A percentile compares a stretch with the other conserved stretches of the same genome.
Evolutionary conservation across 768 basidiomycete species (phyloP).

Genomic region (Lentinula aciculospora): DNA sequence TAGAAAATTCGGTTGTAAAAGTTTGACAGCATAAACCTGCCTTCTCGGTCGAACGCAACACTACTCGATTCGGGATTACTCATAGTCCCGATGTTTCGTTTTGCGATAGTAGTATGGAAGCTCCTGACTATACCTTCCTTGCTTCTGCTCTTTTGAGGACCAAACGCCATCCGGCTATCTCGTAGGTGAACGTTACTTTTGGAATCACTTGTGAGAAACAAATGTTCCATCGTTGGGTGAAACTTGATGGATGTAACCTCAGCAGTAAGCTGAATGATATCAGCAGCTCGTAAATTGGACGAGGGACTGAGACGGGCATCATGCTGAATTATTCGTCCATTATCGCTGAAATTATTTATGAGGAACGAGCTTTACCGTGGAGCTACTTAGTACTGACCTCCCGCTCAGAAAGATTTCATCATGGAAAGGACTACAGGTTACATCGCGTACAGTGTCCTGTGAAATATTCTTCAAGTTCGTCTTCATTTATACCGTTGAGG

Average conservation of each 20-base stretch:
- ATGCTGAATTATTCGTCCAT: conserved; percentile 60
- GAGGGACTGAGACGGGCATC: conserved; percentile 43
- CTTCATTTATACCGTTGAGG: conserved; percentile 12
- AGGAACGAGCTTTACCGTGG: neutral
- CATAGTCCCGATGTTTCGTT: conserved; percentile 31
- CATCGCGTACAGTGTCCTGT: conserved; percentile 60
- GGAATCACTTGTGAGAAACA: conserved; percentile 63
- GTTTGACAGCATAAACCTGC: conserved; percentile 27
- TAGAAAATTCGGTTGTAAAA: neutral
- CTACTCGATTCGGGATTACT: conserved; percentile 66
- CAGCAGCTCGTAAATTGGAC: conserved; percentile 32
- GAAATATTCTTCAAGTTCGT: neutral
- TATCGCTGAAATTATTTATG: conserved; percentile 41
- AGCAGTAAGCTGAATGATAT: conserved; percentile 42
- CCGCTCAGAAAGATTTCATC: conserved; percentile 68
- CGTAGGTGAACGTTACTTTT: conserved; percentile 59
- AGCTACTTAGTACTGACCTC: conserved; percentile 34
- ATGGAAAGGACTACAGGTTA: conserved; percentile 60
- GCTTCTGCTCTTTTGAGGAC: conserved; percentile 36
- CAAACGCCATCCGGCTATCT: conserved; percentile 72
- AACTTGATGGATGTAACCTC: conserved; percentile 64
- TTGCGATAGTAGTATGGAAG: conserved; percentile 23
- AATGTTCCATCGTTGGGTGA: conserved; percentile 62
- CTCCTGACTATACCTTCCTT: conserved; percentile 48
- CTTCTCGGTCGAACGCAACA: conserved; percentile 61